Percentiles rank a stretch among this genome's conserved stretches.
These are phyloP conservation scores for Alectoria sarmentosa DNA, from an alignment of 495 filamentous ascomycete genomes.

Conservation along the genomic window DNA sequence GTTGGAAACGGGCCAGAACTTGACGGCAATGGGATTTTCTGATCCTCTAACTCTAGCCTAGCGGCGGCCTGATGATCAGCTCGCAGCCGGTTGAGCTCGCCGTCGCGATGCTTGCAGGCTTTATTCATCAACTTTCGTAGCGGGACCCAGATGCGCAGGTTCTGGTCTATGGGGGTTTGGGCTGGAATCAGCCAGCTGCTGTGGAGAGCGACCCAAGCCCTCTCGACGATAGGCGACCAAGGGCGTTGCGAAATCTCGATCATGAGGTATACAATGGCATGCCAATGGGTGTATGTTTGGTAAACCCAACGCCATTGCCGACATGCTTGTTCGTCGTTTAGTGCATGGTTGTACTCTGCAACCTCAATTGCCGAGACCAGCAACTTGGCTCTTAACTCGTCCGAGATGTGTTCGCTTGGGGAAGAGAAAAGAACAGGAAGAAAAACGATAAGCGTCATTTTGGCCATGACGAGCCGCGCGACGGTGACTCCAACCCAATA, in stretches of 20 bases:
- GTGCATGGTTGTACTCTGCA: conserved; percentile 60
- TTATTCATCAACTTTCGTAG: conserved; percentile 8
- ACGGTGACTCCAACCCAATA: conserved; percentile 67
- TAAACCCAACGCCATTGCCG: conserved; percentile 76
- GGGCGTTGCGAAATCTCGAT: conserved; percentile 10
- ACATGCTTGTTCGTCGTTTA: conserved; percentile 54
- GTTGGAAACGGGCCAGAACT: conserved; percentile 4
- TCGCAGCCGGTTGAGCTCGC: conserved; percentile 10
- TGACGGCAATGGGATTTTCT: conserved; percentile 6
- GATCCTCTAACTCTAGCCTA: conserved; percentile 3
- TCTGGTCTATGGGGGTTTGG: background rate
- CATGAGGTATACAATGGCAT: conserved; percentile 55
- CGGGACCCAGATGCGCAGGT: background rate
- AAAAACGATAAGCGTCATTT: conserved; percentile 57
- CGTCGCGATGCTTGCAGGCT: conserved; percentile 12
- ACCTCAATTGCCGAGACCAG: conserved; percentile 69
- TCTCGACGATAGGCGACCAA: conserved; percentile 8
- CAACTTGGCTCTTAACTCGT: conserved; percentile 55
- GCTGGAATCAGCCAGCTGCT: conserved; percentile 1
- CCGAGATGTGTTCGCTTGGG: conserved; percentile 37
- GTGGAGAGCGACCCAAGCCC: conserved; percentile 6
- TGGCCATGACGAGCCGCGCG: conserved; percentile 59
- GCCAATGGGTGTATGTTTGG: conserved; percentile 74
- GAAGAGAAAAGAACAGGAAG: conserved; percentile 48
- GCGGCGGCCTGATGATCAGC: conserved; percentile 8